Evolutionary conservation across 148 eudicot genomes (phyloP), one percentile per base, ranked within the genome.

Genomic region (Diospyros lotus): DNA sequence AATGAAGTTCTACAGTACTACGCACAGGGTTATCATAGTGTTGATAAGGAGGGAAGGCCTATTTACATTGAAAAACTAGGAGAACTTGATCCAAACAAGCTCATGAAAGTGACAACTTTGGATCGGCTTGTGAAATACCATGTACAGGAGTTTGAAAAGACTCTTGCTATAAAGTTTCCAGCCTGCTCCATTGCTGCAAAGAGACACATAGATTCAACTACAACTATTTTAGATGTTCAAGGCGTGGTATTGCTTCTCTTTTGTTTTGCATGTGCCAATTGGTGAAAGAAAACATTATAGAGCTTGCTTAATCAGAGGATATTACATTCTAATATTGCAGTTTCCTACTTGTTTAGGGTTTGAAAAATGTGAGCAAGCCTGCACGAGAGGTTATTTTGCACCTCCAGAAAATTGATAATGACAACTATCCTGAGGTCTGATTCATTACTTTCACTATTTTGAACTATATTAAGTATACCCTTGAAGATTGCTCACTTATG

Each of bases 41-140:
- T 91, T 14, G 98, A 94, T 73, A 94, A 90, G 77, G 94, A 90
- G 38, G 98, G 98, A 76, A 86, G 97, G 76, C 98, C 98, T 3
- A 18, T 94, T 78, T 94, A 91, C 77, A 88, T 94, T 50, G 92
- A 94, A 82, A 86, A 81, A 77, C 75, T 94, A 66, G 98, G 98
- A 66, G 79, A 91, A 80, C 89, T 89, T 80, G 91, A 94, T 74
- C 79, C 93, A 38, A 82, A 74, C 64, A 91, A 87, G 73, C 95
- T 94, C 62, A 71, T 90, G 93, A 86, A 87, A 81, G 93, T 90
- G 38, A 94, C 98, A 48, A 86, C 90, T 9, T 73, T 92, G 87
- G 97, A 94, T 40, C 84, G 98, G 13, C 89, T 84, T 76, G 76
- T 94, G 41, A 88, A 76, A 79, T 91, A 87, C 82, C 98, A 94